These are phyloP conservation scores for Candida sp. DNA, from an alignment of 1,139 yeast species.

Conservation along the genomic window DNA sequence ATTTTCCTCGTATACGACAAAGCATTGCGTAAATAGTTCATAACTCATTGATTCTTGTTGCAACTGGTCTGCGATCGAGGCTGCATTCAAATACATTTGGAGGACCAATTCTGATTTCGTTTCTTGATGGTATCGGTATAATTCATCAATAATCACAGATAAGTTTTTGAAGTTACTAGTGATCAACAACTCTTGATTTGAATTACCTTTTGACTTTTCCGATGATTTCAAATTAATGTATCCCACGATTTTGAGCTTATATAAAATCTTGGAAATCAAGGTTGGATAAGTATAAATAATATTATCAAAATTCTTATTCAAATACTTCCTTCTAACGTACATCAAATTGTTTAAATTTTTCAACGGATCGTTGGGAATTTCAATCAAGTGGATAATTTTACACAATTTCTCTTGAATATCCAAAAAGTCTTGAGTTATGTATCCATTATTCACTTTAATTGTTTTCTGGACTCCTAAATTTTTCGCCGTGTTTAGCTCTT, in stretches of 20 bases:
- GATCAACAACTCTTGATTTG: constrained; percentile 28
- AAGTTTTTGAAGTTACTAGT: constrained; percentile 66
- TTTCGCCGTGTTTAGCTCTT: constrained; percentile 29
- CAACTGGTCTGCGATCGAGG: constrained; percentile 75
- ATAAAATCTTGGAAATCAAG: constrained; percentile 57
- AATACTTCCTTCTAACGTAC: constrained; percentile 50
- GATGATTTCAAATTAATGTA: constrained; percentile 18
- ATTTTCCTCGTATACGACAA: constrained; percentile 83
- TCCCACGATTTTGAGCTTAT: constrained; percentile 55
- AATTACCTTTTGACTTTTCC: constrained; percentile 10
- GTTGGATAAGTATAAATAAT: constrained; percentile 74
- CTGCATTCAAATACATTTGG: constrained; percentile 53
- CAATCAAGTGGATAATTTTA: constrained; percentile 63
- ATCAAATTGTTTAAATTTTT: constrained; percentile 55
- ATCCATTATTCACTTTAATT: constrained; percentile 27
- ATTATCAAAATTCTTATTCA: constrained; percentile 52
- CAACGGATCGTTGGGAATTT: constrained; percentile 43
- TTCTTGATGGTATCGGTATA: constrained; percentile 51
- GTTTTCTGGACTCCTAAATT: constrained; percentile 35
- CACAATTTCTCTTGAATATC: constrained; percentile 68
- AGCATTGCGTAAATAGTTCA: constrained; percentile 87
- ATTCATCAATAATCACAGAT: constrained; percentile 68
- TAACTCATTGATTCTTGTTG: constrained; percentile 56
- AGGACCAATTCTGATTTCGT: constrained; percentile 46
- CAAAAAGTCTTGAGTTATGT: constrained; percentile 35